A percentile compares a stretch with the other conserved stretches of the same genome.
These are phyloP conservation scores for Xerocomellus amylosporus DNA, from an alignment of 768 basidiomycete genomes.

Conservation along the genomic window DNA sequence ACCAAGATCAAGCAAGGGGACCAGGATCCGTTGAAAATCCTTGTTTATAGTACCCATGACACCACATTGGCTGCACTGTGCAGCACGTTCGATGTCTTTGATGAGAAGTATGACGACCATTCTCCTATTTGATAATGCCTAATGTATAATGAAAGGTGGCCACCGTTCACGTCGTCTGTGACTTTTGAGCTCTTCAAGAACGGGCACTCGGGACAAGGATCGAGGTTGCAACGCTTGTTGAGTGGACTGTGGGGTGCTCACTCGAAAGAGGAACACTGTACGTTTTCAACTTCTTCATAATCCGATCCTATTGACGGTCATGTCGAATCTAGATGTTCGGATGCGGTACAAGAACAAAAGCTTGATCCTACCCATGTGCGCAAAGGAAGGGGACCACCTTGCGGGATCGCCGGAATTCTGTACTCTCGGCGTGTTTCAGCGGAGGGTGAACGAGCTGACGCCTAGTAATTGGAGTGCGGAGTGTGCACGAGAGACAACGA, in stretches of 20 bases:
- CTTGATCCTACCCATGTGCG: constrained; percentile 61
- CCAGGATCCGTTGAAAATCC: constrained; percentile 55
- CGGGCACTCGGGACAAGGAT: constrained; percentile 3
- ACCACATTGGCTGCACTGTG: constrained; percentile 64
- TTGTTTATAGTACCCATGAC: constrained; percentile 72
- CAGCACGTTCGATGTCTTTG: constrained; percentile 67
- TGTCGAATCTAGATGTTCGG: constrained; percentile 49
- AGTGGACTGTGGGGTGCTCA: constrained; percentile 36
- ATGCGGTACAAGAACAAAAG: constrained; percentile 74
- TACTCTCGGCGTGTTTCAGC: constrained; percentile 59
- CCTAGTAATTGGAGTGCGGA: constrained; percentile 65
- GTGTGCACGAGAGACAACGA: constrained; percentile 39
- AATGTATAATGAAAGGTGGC: constrained; percentile 49
- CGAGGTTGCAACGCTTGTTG: constrained; percentile 42
- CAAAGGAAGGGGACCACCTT: constrained; percentile 63
- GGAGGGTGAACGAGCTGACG: constrained; percentile 60
- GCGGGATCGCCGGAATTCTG: constrained; percentile 73
- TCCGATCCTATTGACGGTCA: background rate
- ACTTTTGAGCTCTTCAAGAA: constrained; percentile 72
- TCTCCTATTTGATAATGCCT: background rate
- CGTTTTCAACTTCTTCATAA: constrained; percentile 8
- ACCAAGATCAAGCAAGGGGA: constrained; percentile 46
- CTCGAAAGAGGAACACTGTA: constrained; percentile 43
- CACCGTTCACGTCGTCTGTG: constrained; percentile 69
- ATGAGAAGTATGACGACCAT: constrained; percentile 51